Percentiles rank a stretch among this genome's conserved stretches.
These are phyloP conservation scores for Dipodascus geniculatus DNA, from an alignment of 805 yeast genomes.

Conservation along the genomic window DNA sequence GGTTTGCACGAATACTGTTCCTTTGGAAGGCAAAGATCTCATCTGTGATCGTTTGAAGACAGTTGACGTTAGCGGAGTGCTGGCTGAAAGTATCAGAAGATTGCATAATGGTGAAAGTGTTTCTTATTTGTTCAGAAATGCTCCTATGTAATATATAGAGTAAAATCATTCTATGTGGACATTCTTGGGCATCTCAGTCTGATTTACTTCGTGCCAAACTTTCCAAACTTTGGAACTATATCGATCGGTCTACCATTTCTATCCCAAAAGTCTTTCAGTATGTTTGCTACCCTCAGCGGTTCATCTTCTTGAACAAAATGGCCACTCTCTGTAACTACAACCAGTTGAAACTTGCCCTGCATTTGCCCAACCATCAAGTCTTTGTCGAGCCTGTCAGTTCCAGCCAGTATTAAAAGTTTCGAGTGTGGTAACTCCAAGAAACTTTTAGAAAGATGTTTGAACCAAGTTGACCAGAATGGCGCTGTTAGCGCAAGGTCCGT, in stretches of 20 bases:
- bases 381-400: slow-evolving; percentile 80
- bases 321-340: slow-evolving; percentile 71
- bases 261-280: slow-evolving; percentile 28
- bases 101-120: slow-evolving; percentile 95
- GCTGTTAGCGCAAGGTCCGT: slow-evolving; percentile 51
- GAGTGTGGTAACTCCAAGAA: slow-evolving; percentile 44
- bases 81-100: slow-evolving; percentile 92
- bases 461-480: slow-evolving; percentile 76
- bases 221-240: slow-evolving; percentile 26
- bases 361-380: slow-evolving; percentile 86
- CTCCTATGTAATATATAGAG: slow-evolving; percentile 25
- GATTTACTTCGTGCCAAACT: slow-evolving; percentile 12
- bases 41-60: slow-evolving; percentile 57
- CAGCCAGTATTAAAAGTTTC: slow-evolving; percentile 70
- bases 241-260: slow-evolving; percentile 21
- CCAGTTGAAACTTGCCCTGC: slow-evolving; percentile 90
- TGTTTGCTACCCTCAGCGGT: slow-evolving; percentile 53
- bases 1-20: slow-evolving; percentile 91
- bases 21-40: slow-evolving; percentile 55
- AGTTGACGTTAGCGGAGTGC: slow-evolving; percentile 73
- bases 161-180: not conserved
- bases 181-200: not conserved
- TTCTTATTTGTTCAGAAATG: slow-evolving; percentile 72
- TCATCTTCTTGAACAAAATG: slow-evolving; percentile 94
- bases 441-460: slow-evolving; percentile 45